These are phyloP conservation scores for Tylopilus rubrobrunneus DNA, from an alignment of 768 basidiomycete species.

Conservation along the genomic window DNA sequence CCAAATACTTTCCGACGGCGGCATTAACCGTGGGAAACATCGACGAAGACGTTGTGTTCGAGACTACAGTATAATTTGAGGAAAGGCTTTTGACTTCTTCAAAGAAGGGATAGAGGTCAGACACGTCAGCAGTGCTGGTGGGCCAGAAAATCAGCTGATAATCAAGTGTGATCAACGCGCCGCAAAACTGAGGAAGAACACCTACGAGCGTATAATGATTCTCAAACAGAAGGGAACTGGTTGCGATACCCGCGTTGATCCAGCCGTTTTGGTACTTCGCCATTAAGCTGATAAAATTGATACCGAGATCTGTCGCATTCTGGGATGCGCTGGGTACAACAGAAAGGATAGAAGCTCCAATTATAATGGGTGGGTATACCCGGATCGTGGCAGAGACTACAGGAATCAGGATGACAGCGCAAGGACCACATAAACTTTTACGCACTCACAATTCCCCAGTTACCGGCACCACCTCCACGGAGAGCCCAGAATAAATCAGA, in stretches of 20 bases:
- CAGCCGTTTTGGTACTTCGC: conserved; percentile 18
- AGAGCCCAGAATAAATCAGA: conserved; percentile 53
- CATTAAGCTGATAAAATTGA: conserved; percentile 16
- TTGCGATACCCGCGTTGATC: conserved; percentile 10
- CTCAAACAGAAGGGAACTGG: neutral
- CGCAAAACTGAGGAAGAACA: neutral
- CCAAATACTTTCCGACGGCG: conserved; percentile 3
- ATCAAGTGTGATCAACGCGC: neutral
- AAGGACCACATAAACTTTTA: neutral
- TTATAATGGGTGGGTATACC: conserved; percentile 4
- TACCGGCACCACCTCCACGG: conserved; percentile 51
- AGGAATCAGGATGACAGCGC: neutral
- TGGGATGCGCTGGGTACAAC: conserved; percentile 8
- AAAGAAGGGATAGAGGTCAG: conserved; percentile 14
- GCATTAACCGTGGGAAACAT: conserved; percentile 17
- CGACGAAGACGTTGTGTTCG: conserved; percentile 9
- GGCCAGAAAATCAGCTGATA: conserved; percentile 18
- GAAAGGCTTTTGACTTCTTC: conserved; percentile 13
- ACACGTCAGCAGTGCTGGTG: neutral
- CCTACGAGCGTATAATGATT: conserved; percentile 15
- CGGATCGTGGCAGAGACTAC: conserved; percentile 18
- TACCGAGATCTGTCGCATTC: conserved; percentile 10
- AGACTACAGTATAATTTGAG: conserved; percentile 11
- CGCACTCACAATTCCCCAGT: conserved; percentile 42
- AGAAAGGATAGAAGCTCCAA: conserved; percentile 13